These are phyloP conservation scores for Passalora sequoiae DNA, from an alignment of 2,329 filamentous ascomycete species.

Conservation along the genomic window DNA sequence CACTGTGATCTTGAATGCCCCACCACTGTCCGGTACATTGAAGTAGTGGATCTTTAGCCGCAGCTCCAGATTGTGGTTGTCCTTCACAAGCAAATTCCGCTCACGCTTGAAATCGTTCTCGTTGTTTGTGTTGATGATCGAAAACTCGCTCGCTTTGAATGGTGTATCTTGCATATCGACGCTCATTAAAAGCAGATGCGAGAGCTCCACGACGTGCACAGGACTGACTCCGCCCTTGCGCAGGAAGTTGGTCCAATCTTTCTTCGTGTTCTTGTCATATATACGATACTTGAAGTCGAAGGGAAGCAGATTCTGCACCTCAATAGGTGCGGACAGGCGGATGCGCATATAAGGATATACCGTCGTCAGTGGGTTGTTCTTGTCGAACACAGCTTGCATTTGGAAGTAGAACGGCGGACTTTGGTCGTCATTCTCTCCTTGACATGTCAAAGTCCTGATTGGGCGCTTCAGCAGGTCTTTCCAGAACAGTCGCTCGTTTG, in stretches of 20 bases:
- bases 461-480: constrained; percentile 79
- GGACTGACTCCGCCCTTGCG: constrained; percentile 95
- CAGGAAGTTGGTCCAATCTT: constrained; percentile 98
- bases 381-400: constrained; percentile 79
- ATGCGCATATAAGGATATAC: constrained; percentile 93
- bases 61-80: constrained; percentile 72
- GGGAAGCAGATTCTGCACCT: constrained; percentile 87
- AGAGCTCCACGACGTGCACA: constrained; percentile 93
- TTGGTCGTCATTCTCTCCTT: constrained; percentile 73
- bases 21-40: constrained; percentile 82
- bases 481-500: constrained; percentile 84
- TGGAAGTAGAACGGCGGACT: constrained; percentile 91
- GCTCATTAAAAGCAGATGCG: constrained; percentile 84
- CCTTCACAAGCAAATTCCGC: constrained; percentile 71
- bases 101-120: constrained; percentile 87
- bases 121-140: constrained; percentile 87
- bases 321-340: constrained; percentile 84
- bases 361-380: constrained; percentile 73
- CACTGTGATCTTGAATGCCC: constrained; percentile 91
- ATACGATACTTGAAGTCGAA: constrained; percentile 99
- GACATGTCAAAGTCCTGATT: constrained; percentile 81
- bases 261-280: constrained; percentile 97
- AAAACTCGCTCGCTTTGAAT: constrained; percentile 92
- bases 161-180: constrained; percentile 95
- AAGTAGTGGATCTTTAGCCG: constrained; percentile 86